These are phyloP conservation scores for Drechmeria coniospora DNA, from an alignment of 2,329 filamentous ascomycete genomes.

Conservation along the genomic window DNA sequence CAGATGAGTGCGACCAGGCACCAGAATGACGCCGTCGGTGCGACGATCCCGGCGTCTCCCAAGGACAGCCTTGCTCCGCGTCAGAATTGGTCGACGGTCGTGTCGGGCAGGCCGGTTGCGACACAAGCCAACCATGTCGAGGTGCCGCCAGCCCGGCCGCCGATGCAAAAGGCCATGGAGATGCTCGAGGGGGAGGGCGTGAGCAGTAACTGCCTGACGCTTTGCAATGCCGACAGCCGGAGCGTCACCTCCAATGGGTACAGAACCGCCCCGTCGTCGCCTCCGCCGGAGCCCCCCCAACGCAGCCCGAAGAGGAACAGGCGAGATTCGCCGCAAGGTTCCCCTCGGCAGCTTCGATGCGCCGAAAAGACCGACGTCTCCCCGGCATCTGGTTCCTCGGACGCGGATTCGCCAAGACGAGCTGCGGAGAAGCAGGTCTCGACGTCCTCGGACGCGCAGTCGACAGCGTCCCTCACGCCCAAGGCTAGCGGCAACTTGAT, in stretches of 20 bases:
- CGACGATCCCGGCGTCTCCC: background rate
- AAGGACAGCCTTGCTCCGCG: background rate
- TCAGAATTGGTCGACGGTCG: background rate
- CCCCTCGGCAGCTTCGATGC: too few relatives aligned
- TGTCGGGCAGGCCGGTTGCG: background rate
- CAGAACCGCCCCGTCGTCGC: slow-evolving; percentile 7
- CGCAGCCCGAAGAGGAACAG: slow-evolving; percentile 14
- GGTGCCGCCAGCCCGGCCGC: background rate
- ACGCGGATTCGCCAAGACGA: background rate
- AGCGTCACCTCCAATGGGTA: slow-evolving; percentile 2
- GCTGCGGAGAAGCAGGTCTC: background rate
- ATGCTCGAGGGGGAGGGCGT: slow-evolving; percentile 1
- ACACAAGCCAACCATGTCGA: slow-evolving; percentile 1
- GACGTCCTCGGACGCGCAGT: too few relatives aligned
- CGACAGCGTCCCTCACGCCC: background rate
- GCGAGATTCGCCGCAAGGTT: too few relatives aligned
- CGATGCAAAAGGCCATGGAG: background rate
- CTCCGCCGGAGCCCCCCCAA: slow-evolving; percentile 13
- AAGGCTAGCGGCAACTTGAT: background rate
- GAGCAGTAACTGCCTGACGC: slow-evolving; percentile 6
- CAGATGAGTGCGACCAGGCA: too few relatives aligned
- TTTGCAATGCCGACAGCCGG: slow-evolving; percentile 1
- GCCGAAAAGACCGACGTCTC: too few relatives aligned
- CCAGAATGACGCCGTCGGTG: too few relatives aligned
- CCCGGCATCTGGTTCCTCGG: too few relatives aligned